Conservation (phyloP, 345 rosid genomes). For the Arabis alpina region DNA sequence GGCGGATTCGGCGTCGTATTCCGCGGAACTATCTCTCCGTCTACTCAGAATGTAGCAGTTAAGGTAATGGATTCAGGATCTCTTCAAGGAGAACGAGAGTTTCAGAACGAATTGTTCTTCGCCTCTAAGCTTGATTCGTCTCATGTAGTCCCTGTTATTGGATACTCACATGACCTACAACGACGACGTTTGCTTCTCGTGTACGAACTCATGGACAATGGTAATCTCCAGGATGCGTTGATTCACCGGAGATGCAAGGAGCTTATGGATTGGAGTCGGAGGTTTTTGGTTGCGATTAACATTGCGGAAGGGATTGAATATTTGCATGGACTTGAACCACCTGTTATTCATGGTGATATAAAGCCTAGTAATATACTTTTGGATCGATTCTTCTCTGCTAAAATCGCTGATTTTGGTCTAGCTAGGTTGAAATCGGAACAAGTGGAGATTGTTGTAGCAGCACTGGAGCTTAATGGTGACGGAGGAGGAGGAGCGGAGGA, state of each 20-base stretch:
- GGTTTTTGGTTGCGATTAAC: constrained; percentile 61
- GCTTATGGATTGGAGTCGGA: constrained; percentile 64
- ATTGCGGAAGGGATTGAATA: constrained; percentile 77
- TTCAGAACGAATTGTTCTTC: constrained; percentile 89
- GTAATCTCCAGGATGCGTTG: constrained; percentile 87
- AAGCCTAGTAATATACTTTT: constrained; percentile 88
- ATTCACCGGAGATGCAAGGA: constrained; percentile 74
- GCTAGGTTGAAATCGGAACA: constrained; percentile 69
- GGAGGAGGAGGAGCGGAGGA: constrained; percentile 51
- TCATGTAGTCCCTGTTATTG: constrained; percentile 66
- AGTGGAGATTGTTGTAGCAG: constrained; percentile 32
- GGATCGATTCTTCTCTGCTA: constrained; percentile 70
- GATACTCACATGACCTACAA: constrained; percentile 76
- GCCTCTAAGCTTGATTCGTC: constrained; percentile 73
- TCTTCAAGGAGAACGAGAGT: constrained; percentile 93
- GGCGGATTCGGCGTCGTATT: constrained; percentile 88
- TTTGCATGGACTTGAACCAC: constrained; percentile 74
- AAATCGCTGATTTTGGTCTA: constrained; percentile 89
- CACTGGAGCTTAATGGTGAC: constrained; percentile 40
- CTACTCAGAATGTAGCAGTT: constrained; percentile 59
- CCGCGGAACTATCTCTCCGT: constrained; percentile 56
- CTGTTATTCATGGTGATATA: constrained; percentile 89
- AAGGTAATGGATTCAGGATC: constrained; percentile 95
- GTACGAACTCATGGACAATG: constrained; percentile 83
- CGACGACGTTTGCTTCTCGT: constrained; percentile 73